These are phyloP conservation scores for Mortierella sp. DNA, from an alignment of 371 early-diverging fungal genomes.

Conservation along the genomic window DNA sequence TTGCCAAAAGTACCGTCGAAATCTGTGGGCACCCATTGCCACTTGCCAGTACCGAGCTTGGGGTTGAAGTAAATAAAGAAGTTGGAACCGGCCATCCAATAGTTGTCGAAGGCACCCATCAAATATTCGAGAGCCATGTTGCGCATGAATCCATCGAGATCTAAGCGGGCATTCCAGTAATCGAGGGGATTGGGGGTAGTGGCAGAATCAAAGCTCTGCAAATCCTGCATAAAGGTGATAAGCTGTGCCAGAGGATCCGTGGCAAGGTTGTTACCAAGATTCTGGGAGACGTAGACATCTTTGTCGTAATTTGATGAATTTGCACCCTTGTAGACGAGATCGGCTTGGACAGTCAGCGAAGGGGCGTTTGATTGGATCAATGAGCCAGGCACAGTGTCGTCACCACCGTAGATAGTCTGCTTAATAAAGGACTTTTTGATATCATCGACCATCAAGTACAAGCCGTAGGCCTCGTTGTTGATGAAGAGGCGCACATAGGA, in stretches of 20 bases:
- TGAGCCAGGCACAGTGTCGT: slow-evolving; percentile 53
- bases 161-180: slow-evolving; percentile 50
- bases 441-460: slow-evolving; percentile 70
- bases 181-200: slow-evolving; percentile 29
- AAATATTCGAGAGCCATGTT: slow-evolving; percentile 67
- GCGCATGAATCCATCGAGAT: slow-evolving; percentile 57
- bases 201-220: slow-evolving; percentile 34
- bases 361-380: slow-evolving; percentile 61
- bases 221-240: slow-evolving; percentile 56
- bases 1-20: slow-evolving; percentile 67
- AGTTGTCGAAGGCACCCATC: slow-evolving; percentile 64
- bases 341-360: slow-evolving; percentile 22
- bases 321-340: slow-evolving; percentile 39
- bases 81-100: slow-evolving; percentile 57
- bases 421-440: slow-evolving; percentile 62
- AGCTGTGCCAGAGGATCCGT: slow-evolving; percentile 59
- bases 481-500: slow-evolving; percentile 65
- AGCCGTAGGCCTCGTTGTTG: slow-evolving; percentile 65
- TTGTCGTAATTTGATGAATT: slow-evolving; percentile 49
- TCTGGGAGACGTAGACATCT: slow-evolving; percentile 58
- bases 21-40: slow-evolving; percentile 63
- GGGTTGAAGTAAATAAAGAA: slow-evolving; percentile 56
- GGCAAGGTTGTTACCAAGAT: slow-evolving; percentile 46
- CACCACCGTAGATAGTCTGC: slow-evolving; percentile 61
- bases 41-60: slow-evolving; percentile 33